These are phyloP conservation scores for Pseudocercospora crystallina DNA, from an alignment of 2,329 filamentous ascomycete genomes.

Conservation along the genomic window DNA sequence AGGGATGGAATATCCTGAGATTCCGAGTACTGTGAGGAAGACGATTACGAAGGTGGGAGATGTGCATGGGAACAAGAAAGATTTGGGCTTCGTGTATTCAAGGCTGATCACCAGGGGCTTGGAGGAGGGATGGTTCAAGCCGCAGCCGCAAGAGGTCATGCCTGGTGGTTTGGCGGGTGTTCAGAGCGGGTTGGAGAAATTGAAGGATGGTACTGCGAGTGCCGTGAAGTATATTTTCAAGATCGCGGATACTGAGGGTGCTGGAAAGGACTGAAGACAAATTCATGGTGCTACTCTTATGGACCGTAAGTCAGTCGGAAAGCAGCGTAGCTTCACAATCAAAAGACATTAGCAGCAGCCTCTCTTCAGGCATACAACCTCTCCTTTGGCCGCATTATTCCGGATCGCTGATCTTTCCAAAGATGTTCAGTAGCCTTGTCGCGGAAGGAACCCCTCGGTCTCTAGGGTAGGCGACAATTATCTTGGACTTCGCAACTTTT, in stretches of 20 bases:
- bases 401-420: too few relatives aligned
- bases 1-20: conserved; percentile 44
- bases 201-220: conserved; percentile 63
- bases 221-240: conserved; percentile 65
- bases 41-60: conserved; percentile 39
- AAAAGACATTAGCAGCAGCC: too few relatives aligned
- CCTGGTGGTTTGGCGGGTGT: conserved; percentile 57
- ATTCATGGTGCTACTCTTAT: not conserved
- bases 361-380: too few relatives aligned
- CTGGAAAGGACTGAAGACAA: conserved; percentile 6
- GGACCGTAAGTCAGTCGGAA: too few relatives aligned
- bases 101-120: conserved; percentile 34
- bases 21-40: conserved; percentile 41
- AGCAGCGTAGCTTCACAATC: too few relatives aligned
- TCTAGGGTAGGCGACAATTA: too few relatives aligned
- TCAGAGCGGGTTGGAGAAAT: conserved; percentile 52
- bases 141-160: conserved; percentile 49
- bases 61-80: conserved; percentile 32
- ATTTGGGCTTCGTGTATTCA: conserved; percentile 37
- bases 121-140: conserved; percentile 38
- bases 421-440: too few relatives aligned
- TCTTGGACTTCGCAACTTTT: too few relatives aligned
- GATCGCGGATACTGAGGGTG: conserved; percentile 49
- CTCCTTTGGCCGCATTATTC: too few relatives aligned
- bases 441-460: too few relatives aligned